Percentiles rank a stretch among this genome's conserved stretches.
phyloP scores from a whole-genome alignment of 352 stramenopile genomes.

The Paralagenidium karlingii region DNA sequence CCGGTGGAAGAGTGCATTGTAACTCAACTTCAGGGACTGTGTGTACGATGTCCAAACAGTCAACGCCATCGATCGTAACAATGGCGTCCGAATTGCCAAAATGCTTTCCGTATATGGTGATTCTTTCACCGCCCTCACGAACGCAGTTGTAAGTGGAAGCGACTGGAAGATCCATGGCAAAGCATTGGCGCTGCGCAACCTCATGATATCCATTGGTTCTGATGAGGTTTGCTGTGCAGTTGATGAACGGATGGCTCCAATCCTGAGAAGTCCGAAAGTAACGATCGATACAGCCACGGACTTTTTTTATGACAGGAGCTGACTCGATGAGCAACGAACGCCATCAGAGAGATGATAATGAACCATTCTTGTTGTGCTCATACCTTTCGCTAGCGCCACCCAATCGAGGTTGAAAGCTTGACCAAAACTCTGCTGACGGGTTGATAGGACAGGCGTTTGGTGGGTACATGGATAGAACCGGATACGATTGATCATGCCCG shows the following conservation, averaged over 20 bases:
- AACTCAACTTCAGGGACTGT: conserved; percentile 41
- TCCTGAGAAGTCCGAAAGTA: too few relatives aligned
- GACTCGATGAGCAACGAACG: neutral
- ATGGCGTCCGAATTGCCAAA: conserved; percentile 54
- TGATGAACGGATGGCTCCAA: conserved; percentile 8
- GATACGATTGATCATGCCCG: conserved; percentile 39
- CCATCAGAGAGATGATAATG: too few relatives aligned
- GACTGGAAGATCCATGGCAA: conserved; percentile 27
- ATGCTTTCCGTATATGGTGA: conserved; percentile 56
- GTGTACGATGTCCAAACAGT: conserved; percentile 56
- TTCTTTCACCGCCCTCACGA: conserved; percentile 29
- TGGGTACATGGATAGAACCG: conserved; percentile 40
- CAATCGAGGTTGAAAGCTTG: conserved; percentile 64
- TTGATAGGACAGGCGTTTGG: neutral
- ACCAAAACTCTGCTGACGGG: conserved; percentile 13
- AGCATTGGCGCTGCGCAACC: conserved; percentile 21
- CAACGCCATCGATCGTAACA: conserved; percentile 50
- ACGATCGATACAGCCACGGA: conserved; percentile 68
- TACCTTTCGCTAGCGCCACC: conserved; percentile 52
- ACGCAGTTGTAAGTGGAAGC: conserved; percentile 69
- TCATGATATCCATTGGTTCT: conserved; percentile 35
- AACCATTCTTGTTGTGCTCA: too few relatives aligned
- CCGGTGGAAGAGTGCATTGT: conserved; percentile 61
- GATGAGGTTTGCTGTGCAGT: conserved; percentile 26
- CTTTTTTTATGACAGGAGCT: conserved; percentile 52